Conservation (phyloP, 1,284 basidiomycete genomes). For the Amylostereum areolatum region DNA sequence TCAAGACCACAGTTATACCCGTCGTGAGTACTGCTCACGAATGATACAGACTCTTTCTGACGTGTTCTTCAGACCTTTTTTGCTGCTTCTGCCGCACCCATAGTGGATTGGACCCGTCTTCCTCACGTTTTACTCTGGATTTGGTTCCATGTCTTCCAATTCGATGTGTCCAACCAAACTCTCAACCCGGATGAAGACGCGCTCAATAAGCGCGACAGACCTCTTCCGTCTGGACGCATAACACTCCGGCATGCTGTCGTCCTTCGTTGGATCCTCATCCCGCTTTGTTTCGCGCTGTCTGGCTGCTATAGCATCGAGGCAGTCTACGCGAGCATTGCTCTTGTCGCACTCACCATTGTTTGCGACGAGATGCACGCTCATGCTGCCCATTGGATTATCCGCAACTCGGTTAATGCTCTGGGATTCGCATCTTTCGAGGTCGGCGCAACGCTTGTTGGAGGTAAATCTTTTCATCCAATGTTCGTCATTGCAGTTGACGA, state of each 20-base stretch:
- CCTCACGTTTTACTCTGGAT: too few relatives aligned
- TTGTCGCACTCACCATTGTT: conserved; percentile 22
- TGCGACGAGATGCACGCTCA: conserved; percentile 33
- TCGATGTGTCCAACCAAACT: conserved; percentile 37
- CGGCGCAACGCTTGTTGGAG: conserved; percentile 29
- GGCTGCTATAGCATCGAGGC: conserved; percentile 23
- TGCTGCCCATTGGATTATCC: conserved; percentile 27
- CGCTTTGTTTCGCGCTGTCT: conserved; percentile 27
- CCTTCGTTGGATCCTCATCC: conserved; percentile 30
- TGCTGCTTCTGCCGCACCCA: too few relatives aligned
- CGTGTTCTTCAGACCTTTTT: too few relatives aligned
- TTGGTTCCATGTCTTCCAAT: conserved; percentile 36
- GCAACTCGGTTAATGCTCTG: conserved; percentile 29
- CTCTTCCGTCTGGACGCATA: too few relatives aligned
- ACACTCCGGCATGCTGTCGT: conserved; percentile 22
- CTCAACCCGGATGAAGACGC: conserved; percentile 32
- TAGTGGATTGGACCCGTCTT: too few relatives aligned
- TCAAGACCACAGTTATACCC: conserved; percentile 33
- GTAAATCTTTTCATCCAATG: not conserved
- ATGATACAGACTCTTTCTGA: not conserved
- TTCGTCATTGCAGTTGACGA: not conserved
- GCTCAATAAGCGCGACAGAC: conserved; percentile 38
- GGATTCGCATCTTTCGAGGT: conserved; percentile 32
- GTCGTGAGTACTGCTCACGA: conserved; percentile 19
- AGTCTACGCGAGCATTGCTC: conserved; percentile 24